A percentile compares a stretch with the other conserved stretches of the same genome.
Conservation (phyloP, 352 stramenopile species). For the Pythium diclinum region DNA sequence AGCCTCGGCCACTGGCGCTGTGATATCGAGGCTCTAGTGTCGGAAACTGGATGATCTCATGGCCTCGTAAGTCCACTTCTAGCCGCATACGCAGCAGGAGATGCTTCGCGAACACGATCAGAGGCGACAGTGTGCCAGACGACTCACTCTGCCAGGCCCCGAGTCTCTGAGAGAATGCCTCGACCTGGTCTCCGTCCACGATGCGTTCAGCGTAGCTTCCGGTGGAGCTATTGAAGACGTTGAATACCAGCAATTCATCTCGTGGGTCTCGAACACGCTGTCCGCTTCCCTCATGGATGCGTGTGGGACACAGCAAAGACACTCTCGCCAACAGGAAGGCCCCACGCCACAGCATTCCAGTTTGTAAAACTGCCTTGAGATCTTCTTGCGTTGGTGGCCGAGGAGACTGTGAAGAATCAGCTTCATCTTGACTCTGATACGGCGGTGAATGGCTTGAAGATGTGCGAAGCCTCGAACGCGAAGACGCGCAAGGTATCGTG, state of each 20-base stretch:
- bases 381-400: constrained; percentile 1
- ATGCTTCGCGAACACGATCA: constrained; percentile 34
- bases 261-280: constrained; percentile 13
- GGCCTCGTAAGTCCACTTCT: constrained; percentile 52
- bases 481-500: constrained; percentile 1
- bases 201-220: constrained; percentile 21
- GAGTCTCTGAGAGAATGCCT: constrained; percentile 28
- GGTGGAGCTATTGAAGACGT: constrained; percentile 45
- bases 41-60: constrained; percentile 56
- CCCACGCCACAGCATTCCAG: constrained; percentile 53
- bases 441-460: neutral
- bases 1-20: neutral
- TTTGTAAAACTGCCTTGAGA: constrained; percentile 40
- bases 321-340: constrained; percentile 47
- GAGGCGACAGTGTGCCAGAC: neutral
- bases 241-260: constrained; percentile 31
- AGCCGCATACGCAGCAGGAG: constrained; percentile 43
- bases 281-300: constrained; percentile 2
- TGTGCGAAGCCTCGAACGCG: neutral
- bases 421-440: neutral
- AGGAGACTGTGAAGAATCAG: constrained; percentile 7
- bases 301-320: constrained; percentile 24
- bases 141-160: constrained; percentile 10
- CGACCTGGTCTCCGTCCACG: constrained; percentile 23
- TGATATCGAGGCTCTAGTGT: constrained; percentile 30